Evolutionary conservation across 805 yeast genomes (phyloP).

Genomic region (Cyberlindnera japonica): DNA sequence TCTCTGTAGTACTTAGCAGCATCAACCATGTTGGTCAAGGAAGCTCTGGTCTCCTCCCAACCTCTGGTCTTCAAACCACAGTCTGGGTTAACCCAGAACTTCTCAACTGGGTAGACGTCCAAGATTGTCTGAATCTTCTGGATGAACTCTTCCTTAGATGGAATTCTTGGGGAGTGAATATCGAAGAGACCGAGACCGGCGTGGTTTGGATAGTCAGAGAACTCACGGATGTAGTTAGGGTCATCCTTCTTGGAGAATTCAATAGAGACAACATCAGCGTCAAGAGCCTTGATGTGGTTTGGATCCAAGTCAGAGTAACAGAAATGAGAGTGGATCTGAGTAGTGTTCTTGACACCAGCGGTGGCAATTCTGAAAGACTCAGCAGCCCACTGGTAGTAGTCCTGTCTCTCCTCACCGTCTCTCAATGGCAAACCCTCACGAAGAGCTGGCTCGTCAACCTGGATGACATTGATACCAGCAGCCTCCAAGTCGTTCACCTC

Average conservation of each 20-base stretch:
- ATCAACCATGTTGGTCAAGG: slow-evolving; percentile 97
- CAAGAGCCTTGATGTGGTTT: slow-evolving; percentile 98
- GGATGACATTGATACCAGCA: slow-evolving; percentile 97
- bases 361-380: slow-evolving; percentile 99
- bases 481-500: slow-evolving; percentile 98
- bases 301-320: slow-evolving; percentile 99
- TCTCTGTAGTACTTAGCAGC: slow-evolving; percentile 96
- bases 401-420: slow-evolving; percentile 94
- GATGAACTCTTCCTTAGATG: slow-evolving; percentile 93
- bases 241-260: slow-evolving; percentile 99
- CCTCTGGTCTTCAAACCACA: slow-evolving; percentile 99
- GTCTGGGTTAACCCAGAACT: slow-evolving; percentile 99
- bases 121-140: slow-evolving; percentile 90
- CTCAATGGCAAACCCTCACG: slow-evolving; percentile 99
- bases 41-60: slow-evolving; percentile 95
- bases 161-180: slow-evolving; percentile 99
- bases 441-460: slow-evolving; percentile 99
- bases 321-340: slow-evolving; percentile 99
- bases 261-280: slow-evolving; percentile 98
- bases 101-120: slow-evolving; percentile 95
- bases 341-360: slow-evolving; percentile 90
- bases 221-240: slow-evolving; percentile 96
- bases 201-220: slow-evolving; percentile 98
- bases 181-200: slow-evolving; percentile 99
- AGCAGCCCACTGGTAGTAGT: slow-evolving; percentile 98